Conservation (phyloP, 768 basidiomycete species). For the Myochromella boudieri region DNA sequence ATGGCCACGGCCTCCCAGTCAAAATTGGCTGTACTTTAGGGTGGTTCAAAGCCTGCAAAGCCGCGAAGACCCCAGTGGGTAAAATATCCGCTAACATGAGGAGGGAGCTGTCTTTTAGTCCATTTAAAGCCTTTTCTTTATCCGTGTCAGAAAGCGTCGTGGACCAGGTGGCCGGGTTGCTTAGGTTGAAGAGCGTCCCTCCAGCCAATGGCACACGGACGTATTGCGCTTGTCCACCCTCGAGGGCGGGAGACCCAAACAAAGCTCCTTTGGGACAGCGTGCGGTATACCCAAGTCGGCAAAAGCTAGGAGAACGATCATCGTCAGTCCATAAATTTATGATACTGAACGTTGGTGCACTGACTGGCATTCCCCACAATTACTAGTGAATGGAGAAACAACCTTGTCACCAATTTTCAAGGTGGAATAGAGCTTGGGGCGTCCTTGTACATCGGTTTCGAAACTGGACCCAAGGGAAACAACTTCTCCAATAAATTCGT, state of each 20-base stretch:
- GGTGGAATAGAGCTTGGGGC: constrained; percentile 62
- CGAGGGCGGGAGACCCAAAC: constrained; percentile 65
- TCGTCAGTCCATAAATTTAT: background rate
- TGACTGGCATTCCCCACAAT: constrained; percentile 84
- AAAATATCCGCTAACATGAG: constrained; percentile 77
- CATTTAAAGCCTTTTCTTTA: constrained; percentile 36
- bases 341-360: constrained; percentile 21
- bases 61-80: constrained; percentile 79
- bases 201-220: constrained; percentile 79
- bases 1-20: constrained; percentile 60
- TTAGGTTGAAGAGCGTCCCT: constrained; percentile 70
- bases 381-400: constrained; percentile 78
- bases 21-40: constrained; percentile 66
- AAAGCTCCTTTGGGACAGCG: constrained; percentile 61
- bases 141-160: constrained; percentile 34
- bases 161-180: constrained; percentile 45
- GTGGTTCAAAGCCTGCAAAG: constrained; percentile 68
- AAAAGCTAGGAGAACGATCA: constrained; percentile 47
- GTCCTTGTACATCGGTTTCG: constrained; percentile 35
- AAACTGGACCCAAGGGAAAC: constrained; percentile 65
- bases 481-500: constrained; percentile 78
- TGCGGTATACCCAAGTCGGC: constrained; percentile 70
- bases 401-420: constrained; percentile 75
- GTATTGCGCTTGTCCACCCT: constrained; percentile 80
- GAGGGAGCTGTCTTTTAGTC: constrained; percentile 62